A percentile compares a stretch with the other conserved stretches of the same genome.
Conservation (phyloP, 345 rosid species). For the Isatis tinctoria region DNA sequence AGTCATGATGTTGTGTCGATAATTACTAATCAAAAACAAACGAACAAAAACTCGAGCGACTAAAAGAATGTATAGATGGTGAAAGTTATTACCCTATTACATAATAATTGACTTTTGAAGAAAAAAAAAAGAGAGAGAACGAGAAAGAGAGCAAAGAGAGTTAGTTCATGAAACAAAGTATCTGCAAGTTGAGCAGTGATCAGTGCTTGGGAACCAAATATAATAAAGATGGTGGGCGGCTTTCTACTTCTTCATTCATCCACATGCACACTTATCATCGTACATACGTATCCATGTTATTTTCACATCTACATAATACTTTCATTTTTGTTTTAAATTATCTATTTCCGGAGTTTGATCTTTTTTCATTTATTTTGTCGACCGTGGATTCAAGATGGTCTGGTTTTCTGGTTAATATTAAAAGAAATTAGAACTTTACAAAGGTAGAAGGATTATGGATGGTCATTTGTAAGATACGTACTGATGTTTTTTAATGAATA, state of each 20-base stretch:
- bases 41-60: not conserved
- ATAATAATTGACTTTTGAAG: constrained; percentile 13
- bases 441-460: not conserved
- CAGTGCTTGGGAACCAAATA: constrained; percentile 19
- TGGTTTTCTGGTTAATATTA: not conserved
- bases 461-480: not conserved
- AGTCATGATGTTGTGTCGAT: constrained; percentile 9
- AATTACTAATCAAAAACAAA: constrained; percentile 5
- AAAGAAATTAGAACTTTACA: not conserved
- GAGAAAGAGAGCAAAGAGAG: constrained; percentile 2
- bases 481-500: not conserved
- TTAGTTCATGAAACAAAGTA: constrained; percentile 10
- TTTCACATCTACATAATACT: not conserved
- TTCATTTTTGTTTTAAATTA: not conserved
- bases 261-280: not conserved
- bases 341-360: not conserved
- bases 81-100: not conserved
- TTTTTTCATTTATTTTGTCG: not conserved
- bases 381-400: not conserved
- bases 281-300: not conserved
- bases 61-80: constrained; percentile 6
- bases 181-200: constrained; percentile 43
- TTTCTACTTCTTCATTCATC: constrained; percentile 31
- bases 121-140: not conserved
- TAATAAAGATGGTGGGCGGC: constrained; percentile 43